Base-by-base conservation (phyloP, 148 eudicot species). In the Arbutus unedo region DNA sequence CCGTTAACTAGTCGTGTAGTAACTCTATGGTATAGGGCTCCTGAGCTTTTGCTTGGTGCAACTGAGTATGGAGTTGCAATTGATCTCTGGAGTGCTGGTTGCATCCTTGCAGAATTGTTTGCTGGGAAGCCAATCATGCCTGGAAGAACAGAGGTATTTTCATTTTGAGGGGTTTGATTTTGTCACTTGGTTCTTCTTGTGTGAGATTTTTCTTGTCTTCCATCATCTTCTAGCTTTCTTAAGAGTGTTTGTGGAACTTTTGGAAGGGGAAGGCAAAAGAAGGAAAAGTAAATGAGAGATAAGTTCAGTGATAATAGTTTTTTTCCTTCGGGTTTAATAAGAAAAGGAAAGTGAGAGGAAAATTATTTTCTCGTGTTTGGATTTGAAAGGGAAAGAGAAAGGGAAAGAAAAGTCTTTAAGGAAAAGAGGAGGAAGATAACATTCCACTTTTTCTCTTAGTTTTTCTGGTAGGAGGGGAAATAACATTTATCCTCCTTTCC, bases 101-200 rank as follows among this genome's bases (percentile, higher is more conserved):
- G 98, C 86, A 91, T 94, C 43, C 86, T 94, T 85, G 98, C 95
- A 15, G 98, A 94, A 86, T 81, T 94, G 44, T 93, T 93, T 86
- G 90, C 92, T 74, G 98, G 98, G 50, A 94, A 92, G 88, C 96
- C 96, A 60, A 93, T 94, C 82, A 93, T 94, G 98, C 95, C 96
- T 0, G 98, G 98, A 76, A 91, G 98, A 83, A 93, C 98, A 18
- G 98, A 94, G 96, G 98, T 93, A 88, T 77, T 71, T 50, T 78
- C 43, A 38, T 74, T 62, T 23, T 7, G 23, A 21, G 41, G 25
- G 31, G 13, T 57, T 64, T 72, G 55, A 25, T 45, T 70, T 49
- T 21, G 43, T 44, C 75, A 48, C 18, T 66, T 81, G 8, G 45
- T 44, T 51, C 25, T 41, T 78, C 18, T 76, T 25, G 31, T 73